A percentile compares a stretch with the other conserved stretches of the same genome.
These are phyloP conservation scores for Chytriomyces sp. DNA, from an alignment of 192 early-diverging fungal species.

Conservation along the genomic window DNA sequence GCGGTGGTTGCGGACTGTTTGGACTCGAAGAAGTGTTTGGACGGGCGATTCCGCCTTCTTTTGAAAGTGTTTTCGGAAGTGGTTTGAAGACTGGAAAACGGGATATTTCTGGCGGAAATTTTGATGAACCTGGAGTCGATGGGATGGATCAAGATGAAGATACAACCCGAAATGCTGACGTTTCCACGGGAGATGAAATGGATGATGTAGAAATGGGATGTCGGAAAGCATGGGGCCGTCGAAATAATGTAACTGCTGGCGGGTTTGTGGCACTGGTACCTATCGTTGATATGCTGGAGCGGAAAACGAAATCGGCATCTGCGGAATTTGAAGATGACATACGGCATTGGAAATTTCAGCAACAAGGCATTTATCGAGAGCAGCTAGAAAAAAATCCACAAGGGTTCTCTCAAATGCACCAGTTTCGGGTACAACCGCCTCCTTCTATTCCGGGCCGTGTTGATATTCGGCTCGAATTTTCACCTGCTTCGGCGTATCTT, in stretches of 20 bases:
- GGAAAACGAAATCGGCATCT: not conserved
- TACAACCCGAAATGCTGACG: not conserved
- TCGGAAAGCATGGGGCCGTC: not conserved
- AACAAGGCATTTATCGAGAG: not conserved
- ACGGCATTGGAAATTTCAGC: not conserved
- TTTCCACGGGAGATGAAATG: too few species aligned
- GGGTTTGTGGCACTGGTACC: not conserved
- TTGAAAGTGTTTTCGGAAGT: too few species aligned
- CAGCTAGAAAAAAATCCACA: not conserved
- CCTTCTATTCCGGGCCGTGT: not conserved
- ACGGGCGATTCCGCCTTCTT: not conserved
- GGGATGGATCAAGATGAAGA: not conserved
- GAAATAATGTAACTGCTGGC: not conserved
- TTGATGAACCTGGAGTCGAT: not conserved
- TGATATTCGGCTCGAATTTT: not conserved
- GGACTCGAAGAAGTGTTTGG: constrained; percentile 27
- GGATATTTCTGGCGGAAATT: too few species aligned
- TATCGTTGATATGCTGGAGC: not conserved
- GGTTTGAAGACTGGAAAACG: not conserved
- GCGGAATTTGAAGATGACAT: not conserved
- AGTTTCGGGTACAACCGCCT: not conserved
- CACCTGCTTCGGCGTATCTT: not conserved
- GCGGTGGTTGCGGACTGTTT: constrained; percentile 12
- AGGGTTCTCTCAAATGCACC: not conserved
- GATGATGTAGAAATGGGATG: not conserved